These are phyloP conservation scores for Daldinia grandis DNA, from an alignment of 495 filamentous ascomycete genomes.

Conservation along the genomic window DNA sequence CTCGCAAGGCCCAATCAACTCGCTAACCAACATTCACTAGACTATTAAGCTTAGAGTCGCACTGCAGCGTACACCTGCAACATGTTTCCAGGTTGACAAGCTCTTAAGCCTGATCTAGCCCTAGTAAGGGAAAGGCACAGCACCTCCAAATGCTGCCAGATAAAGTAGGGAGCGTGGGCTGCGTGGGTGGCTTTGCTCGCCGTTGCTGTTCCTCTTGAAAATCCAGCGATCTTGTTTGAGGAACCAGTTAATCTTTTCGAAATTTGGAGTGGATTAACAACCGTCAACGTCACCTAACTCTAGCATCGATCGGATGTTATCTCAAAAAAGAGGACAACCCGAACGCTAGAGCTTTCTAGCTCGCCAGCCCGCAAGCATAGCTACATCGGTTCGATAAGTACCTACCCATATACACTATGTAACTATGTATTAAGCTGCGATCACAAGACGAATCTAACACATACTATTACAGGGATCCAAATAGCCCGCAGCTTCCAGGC, in stretches of 20 bases:
- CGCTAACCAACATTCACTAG: slow-evolving; percentile 24
- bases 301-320: slow-evolving; percentile 14
- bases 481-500: slow-evolving; percentile 18
- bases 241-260: slow-evolving; percentile 15
- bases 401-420: too few relatives aligned
- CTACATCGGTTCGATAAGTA: neutral
- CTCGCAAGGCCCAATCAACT: slow-evolving; percentile 19
- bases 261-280: slow-evolving; percentile 15
- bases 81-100: slow-evolving; percentile 28
- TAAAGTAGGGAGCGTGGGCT: slow-evolving; percentile 5
- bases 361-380: neutral
- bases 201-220: neutral
- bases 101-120: neutral
- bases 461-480: slow-evolving; percentile 19
- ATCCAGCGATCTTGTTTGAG: slow-evolving; percentile 18
- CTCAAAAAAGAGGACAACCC: slow-evolving; percentile 12
- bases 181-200: slow-evolving; percentile 1
- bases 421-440: slow-evolving; percentile 1
- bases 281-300: slow-evolving; percentile 22
- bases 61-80: slow-evolving; percentile 32
- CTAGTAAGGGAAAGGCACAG: neutral
- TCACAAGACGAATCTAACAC: slow-evolving; percentile 30
- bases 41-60: slow-evolving; percentile 36
- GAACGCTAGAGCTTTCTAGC: slow-evolving; percentile 18
- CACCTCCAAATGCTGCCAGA: neutral